Evolutionary conservation across 140 eudicot genomes (phyloP).

Genomic region (Oenanthe javanica): DNA sequence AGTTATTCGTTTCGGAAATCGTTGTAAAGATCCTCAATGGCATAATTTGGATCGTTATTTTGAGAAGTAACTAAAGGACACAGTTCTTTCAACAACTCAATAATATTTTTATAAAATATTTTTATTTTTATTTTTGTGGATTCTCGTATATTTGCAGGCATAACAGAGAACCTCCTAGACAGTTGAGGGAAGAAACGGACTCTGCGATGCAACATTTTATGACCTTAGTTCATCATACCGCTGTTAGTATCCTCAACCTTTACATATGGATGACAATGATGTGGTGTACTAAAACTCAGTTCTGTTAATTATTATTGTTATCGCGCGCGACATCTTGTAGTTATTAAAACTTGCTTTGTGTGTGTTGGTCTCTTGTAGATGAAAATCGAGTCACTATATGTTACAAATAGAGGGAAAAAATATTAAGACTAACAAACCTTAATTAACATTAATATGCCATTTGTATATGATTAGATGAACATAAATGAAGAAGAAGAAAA

Average conservation of each 20-base stretch:
- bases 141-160: conserved; percentile 60
- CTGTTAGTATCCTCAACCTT: conserved; percentile 45
- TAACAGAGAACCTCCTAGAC: conserved; percentile 54
- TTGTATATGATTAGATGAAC: not conserved
- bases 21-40: conserved; percentile 99
- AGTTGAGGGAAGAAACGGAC: conserved; percentile 81
- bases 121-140: not conserved
- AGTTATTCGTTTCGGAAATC: conserved; percentile 93
- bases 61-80: conserved; percentile 54
- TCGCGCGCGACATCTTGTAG: too few species aligned
- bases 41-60: conserved; percentile 94
- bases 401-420: not conserved
- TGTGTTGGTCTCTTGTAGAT: not conserved
- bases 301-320: not conserved
- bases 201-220: conserved; percentile 66
- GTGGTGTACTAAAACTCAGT: conserved; percentile 45
- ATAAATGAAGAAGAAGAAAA: not conserved
- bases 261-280: not conserved
- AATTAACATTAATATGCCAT: not conserved
- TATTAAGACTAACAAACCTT: not conserved
- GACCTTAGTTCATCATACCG: conserved; percentile 77
- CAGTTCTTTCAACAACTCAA: not conserved
- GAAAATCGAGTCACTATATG: not conserved
- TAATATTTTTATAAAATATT: not conserved
- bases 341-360: not conserved